Conservation (phyloP, 495 filamentous ascomycete species). For the Penicillium bialowiezense region DNA sequence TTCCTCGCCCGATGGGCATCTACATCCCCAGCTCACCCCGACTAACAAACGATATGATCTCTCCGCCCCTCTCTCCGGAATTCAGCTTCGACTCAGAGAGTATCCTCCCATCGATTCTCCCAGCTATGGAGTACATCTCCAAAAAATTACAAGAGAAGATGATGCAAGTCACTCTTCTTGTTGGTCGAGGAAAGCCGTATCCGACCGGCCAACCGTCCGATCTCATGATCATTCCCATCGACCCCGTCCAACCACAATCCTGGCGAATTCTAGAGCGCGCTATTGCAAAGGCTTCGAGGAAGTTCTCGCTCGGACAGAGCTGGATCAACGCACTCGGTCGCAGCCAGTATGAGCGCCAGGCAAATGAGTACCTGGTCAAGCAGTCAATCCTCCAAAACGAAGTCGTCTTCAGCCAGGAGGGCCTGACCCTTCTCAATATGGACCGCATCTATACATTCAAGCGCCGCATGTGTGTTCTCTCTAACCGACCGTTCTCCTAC, state of each 20-base stretch:
- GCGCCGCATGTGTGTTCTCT: conserved; percentile 57
- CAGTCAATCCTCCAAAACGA: conserved; percentile 68
- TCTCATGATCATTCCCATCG: conserved; percentile 45
- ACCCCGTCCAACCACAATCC: conserved; percentile 33
- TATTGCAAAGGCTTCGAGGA: conserved; percentile 39
- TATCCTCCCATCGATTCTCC: conserved; percentile 39
- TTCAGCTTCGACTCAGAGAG: conserved; percentile 45
- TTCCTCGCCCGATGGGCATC: conserved; percentile 42
- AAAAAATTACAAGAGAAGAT: conserved; percentile 43
- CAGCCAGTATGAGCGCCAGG: conserved; percentile 34
- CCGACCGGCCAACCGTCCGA: conserved; percentile 42
- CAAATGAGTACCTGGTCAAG: conserved; percentile 54
- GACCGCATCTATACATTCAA: conserved; percentile 76
- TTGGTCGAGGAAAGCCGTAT: conserved; percentile 46
- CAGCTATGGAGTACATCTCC: conserved; percentile 49
- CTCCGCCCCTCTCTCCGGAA: conserved; percentile 40
- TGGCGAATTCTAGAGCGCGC: conserved; percentile 39
- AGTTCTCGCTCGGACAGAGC: conserved; percentile 43
- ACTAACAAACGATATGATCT: conserved; percentile 44
- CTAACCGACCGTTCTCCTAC: conserved; percentile 28
- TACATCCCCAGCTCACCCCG: conserved; percentile 38
- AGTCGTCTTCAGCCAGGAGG: conserved; percentile 66
- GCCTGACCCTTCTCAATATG: conserved; percentile 63
- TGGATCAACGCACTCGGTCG: conserved; percentile 42
- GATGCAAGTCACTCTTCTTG: conserved; percentile 47